Conservation (phyloP, 2,329 filamentous ascomycete species). For the Ascosphaera apis region DNA sequence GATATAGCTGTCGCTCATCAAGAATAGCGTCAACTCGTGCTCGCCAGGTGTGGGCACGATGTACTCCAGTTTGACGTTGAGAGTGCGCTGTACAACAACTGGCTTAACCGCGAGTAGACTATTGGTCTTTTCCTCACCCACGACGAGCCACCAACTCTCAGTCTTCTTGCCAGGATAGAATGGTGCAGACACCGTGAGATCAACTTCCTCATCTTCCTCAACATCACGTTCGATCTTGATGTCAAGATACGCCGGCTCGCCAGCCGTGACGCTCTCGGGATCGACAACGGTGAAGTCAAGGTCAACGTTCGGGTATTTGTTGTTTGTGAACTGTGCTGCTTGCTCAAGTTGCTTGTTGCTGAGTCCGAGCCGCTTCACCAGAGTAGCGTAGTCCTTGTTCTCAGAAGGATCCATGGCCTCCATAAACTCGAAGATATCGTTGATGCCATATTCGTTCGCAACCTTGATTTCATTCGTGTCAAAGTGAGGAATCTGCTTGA, state of each 20-base stretch:
- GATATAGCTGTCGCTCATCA: constrained; percentile 95
- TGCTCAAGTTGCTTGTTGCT: constrained; percentile 63
- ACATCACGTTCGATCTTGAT: constrained; percentile 69
- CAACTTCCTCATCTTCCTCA: constrained; percentile 48
- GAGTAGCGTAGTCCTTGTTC: constrained; percentile 54
- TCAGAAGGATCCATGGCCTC: constrained; percentile 94
- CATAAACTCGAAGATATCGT: constrained; percentile 95
- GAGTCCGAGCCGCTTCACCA: constrained; percentile 58
- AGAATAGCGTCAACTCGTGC: constrained; percentile 69
- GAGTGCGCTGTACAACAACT: constrained; percentile 57
- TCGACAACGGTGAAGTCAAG: constrained; percentile 75
- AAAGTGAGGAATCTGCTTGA: constrained; percentile 97
- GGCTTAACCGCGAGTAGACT: constrained; percentile 82
- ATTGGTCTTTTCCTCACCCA: constrained; percentile 77
- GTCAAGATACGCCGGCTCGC: constrained; percentile 58
- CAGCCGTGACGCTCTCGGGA: constrained; percentile 53
- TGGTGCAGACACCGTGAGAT: constrained; percentile 73
- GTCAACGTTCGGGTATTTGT: constrained; percentile 87
- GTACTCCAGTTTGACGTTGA: constrained; percentile 67
- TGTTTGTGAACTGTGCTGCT: constrained; percentile 87
- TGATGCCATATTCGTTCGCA: constrained; percentile 60
- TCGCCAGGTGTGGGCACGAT: constrained; percentile 68
- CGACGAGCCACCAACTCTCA: constrained; percentile 97
- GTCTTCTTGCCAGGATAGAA: constrained; percentile 84
- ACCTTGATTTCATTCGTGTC: constrained; percentile 59